Evolutionary conservation across 2,329 filamentous ascomycete genomes (phyloP).

Genomic region (Sclerotinia minor): DNA sequence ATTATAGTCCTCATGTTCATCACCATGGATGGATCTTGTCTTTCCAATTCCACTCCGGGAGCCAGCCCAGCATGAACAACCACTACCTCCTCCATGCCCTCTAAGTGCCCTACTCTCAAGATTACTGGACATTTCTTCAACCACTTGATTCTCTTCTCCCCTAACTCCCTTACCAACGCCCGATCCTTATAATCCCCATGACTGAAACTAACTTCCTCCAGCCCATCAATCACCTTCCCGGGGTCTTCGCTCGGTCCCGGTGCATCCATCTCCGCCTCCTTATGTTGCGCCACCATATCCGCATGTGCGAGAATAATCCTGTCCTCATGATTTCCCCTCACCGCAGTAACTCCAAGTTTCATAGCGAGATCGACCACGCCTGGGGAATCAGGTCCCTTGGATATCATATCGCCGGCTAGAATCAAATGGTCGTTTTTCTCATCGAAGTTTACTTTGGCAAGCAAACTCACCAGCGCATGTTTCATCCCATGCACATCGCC

Average conservation of each 20-base stretch:
- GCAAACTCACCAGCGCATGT: slow-evolving; percentile 62
- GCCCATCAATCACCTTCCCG: slow-evolving; percentile 32
- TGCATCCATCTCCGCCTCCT: slow-evolving; percentile 33
- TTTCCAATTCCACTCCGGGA: slow-evolving; percentile 67
- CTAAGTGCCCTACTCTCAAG: slow-evolving; percentile 65
- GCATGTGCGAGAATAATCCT: slow-evolving; percentile 69
- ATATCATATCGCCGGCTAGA: slow-evolving; percentile 75
- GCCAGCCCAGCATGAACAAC: slow-evolving; percentile 87
- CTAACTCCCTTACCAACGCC: slow-evolving; percentile 36
- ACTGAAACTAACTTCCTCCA: slow-evolving; percentile 36
- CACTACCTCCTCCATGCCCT: slow-evolving; percentile 61
- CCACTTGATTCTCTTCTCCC: slow-evolving; percentile 63
- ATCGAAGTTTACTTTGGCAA: slow-evolving; percentile 66
- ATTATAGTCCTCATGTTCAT: slow-evolving; percentile 83
- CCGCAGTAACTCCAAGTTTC: slow-evolving; percentile 70
- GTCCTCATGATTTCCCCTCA: slow-evolving; percentile 94
- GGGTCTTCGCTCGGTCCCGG: slow-evolving; percentile 38
- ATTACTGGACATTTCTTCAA: slow-evolving; percentile 75
- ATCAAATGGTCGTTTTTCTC: slow-evolving; percentile 69
- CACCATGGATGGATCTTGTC: slow-evolving; percentile 74
- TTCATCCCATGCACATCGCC: slow-evolving; percentile 93
- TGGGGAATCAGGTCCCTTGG: slow-evolving; percentile 80
- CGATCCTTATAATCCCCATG: slow-evolving; percentile 40
- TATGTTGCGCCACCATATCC: slow-evolving; percentile 41
- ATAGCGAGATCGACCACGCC: slow-evolving; percentile 78